Evolutionary conservation across 805 yeast genomes (phyloP).

Genomic region (Zygoascus tannicola): DNA sequence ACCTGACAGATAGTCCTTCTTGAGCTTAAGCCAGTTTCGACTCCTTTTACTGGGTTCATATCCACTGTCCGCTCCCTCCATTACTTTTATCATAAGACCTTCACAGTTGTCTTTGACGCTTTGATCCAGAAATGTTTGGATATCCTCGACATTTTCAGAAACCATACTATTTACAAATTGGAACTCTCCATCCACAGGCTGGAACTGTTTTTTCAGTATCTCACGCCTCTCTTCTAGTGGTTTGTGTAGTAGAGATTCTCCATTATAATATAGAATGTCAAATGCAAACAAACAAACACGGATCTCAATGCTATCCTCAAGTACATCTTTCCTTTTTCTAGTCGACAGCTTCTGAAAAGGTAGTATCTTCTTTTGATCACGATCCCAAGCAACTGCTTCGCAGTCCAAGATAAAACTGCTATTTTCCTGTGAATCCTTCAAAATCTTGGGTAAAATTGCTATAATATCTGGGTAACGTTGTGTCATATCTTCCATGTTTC

Average conservation of each 20-base stretch:
- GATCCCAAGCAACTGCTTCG: constrained; percentile 98
- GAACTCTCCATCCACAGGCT: constrained; percentile 64
- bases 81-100: constrained; percentile 89
- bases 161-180: constrained; percentile 69
- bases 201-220: constrained; percentile 46
- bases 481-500: constrained; percentile 96
- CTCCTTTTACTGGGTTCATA: constrained; percentile 95
- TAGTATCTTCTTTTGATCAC: constrained; percentile 61
- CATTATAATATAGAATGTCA: constrained; percentile 71
- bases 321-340: constrained; percentile 88
- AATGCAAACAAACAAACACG: constrained; percentile 89
- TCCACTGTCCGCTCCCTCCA: constrained; percentile 68
- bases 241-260: constrained; percentile 55
- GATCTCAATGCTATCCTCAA: constrained; percentile 77
- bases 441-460: constrained; percentile 53
- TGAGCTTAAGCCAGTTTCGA: constrained; percentile 89
- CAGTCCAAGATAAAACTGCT: constrained; percentile 75
- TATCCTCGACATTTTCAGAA: constrained; percentile 59
- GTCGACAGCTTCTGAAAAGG: constrained; percentile 93
- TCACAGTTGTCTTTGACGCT: constrained; percentile 87
- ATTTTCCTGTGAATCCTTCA: constrained; percentile 31
- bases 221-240: constrained; percentile 65
- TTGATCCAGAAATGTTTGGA: constrained; percentile 78
- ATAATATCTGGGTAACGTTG: constrained; percentile 88
- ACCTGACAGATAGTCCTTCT: constrained; percentile 90